These are phyloP conservation scores for Colletotrichum zoysiae DNA, from an alignment of 2,329 filamentous ascomycete genomes.

Conservation along the genomic window DNA sequence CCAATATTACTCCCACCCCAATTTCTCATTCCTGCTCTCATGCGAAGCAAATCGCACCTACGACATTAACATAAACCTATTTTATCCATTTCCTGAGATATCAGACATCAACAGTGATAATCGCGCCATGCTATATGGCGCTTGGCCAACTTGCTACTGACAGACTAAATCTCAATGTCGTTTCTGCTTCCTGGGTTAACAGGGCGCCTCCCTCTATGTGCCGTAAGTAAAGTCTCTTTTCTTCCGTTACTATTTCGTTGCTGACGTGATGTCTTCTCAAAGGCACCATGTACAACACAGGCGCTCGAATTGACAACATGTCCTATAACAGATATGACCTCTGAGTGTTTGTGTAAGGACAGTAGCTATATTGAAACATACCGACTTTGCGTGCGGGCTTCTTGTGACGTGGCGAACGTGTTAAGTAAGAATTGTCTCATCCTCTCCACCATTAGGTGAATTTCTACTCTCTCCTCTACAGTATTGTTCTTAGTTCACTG, in stretches of 20 bases:
- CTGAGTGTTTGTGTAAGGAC: background rate
- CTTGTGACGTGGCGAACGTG: background rate
- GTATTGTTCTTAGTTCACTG: accelerated
- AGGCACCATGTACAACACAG: background rate
- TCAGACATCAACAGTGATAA: accelerated
- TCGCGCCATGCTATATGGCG: background rate
- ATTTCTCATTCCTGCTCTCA: too few species aligned
- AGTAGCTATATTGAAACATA: background rate
- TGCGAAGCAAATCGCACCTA: too few species aligned
- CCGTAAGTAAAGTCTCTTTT: background rate
- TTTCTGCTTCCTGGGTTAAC: background rate
- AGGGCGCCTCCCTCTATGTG: background rate
- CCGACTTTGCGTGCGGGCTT: background rate
- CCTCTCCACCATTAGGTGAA: background rate
- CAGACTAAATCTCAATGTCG: background rate
- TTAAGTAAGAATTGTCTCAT: background rate
- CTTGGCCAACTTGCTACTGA: background rate
- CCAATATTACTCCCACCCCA: background rate
- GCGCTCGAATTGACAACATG: background rate
- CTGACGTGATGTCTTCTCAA: background rate
- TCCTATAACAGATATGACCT: background rate
- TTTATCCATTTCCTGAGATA: background rate
- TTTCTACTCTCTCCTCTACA: background rate
- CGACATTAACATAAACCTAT: too few species aligned
- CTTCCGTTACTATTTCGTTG: too few species aligned